Conservation (phyloP, 176 grass and related monocot genomes). For the Rhipidocladum racemiflorum region DNA sequence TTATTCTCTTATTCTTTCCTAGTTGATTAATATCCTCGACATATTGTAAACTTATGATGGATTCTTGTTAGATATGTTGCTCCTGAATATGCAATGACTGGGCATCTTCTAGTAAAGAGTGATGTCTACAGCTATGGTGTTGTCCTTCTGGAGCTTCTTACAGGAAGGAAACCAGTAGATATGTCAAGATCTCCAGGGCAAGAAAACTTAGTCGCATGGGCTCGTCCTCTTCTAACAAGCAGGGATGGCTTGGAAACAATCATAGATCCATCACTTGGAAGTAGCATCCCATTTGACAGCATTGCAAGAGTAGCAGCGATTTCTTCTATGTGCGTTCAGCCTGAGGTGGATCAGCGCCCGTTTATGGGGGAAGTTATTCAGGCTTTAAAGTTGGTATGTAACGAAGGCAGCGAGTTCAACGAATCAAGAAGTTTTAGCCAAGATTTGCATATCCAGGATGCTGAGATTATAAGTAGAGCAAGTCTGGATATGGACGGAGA, state of each 20-base stretch:
- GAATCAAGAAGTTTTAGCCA: slow-evolving; percentile 51
- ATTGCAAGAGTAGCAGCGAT: slow-evolving; percentile 90
- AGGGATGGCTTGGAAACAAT: slow-evolving; percentile 70
- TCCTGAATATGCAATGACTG: slow-evolving; percentile 98
- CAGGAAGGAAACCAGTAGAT: slow-evolving; percentile 88
- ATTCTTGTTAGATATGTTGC: slow-evolving; percentile 74
- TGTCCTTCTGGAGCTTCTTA: slow-evolving; percentile 94
- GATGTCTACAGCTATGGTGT: slow-evolving; percentile 99
- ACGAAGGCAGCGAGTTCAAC: slow-evolving; percentile 64
- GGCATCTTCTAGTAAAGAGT: slow-evolving; percentile 97
- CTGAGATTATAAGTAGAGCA: slow-evolving; percentile 40
- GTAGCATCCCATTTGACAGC: slow-evolving; percentile 58
- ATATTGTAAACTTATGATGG: neutral
- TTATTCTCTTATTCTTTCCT: slow-evolving; percentile 20
- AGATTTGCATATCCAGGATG: slow-evolving; percentile 44
- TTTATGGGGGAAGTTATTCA: slow-evolving; percentile 99
- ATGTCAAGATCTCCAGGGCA: slow-evolving; percentile 85
- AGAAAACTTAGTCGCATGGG: slow-evolving; percentile 95
- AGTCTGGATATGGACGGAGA: slow-evolving; percentile 46
- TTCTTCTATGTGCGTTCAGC: slow-evolving; percentile 98
- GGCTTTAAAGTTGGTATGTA: slow-evolving; percentile 83
- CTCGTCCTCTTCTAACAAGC: slow-evolving; percentile 70
- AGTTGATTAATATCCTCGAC: slow-evolving; percentile 13
- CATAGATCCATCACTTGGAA: slow-evolving; percentile 67
- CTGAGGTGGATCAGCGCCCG: slow-evolving; percentile 92